phyloP scores from a whole-genome alignment of 2,329 filamentous ascomycete genomes.

The Colletotrichum trifolii region DNA sequence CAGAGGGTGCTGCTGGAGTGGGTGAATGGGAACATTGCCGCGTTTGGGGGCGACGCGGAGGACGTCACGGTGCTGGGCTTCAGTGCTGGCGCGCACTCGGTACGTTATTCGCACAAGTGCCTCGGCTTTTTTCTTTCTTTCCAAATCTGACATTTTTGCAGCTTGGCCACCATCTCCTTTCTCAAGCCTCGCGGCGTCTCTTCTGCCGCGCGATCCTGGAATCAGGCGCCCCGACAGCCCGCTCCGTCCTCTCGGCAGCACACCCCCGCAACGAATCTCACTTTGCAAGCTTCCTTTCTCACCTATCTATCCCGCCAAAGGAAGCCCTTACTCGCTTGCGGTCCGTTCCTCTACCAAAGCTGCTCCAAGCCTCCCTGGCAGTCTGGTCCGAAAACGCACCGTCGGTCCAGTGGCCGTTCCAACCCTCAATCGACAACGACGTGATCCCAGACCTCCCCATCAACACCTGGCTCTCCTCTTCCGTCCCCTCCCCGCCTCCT shows the following conservation, averaged over 20 bases:
- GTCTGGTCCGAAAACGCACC: conserved; percentile 57
- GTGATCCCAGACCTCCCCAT: conserved; percentile 69
- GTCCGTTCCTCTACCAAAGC: conserved; percentile 49
- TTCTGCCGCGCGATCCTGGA: conserved; percentile 67
- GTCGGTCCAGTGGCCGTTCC: conserved; percentile 71
- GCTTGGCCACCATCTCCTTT: conserved; percentile 76
- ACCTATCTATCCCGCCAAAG: conserved; percentile 61
- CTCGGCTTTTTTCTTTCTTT: conserved; percentile 29
- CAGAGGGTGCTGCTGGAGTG: conserved; percentile 69
- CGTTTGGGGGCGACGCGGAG: conserved; percentile 68
- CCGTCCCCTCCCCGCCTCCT: conserved; percentile 64
- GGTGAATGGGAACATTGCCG: conserved; percentile 68
- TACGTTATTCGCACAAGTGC: conserved; percentile 39
- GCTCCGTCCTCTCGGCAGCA: conserved; percentile 61
- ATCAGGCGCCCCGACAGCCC: conserved; percentile 66
- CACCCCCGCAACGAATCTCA: conserved; percentile 69
- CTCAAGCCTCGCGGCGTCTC: conserved; percentile 53
- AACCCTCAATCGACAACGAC: conserved; percentile 71
- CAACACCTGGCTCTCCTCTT: conserved; percentile 64
- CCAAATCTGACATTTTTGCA: conserved; percentile 43
- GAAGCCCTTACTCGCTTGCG: conserved; percentile 64
- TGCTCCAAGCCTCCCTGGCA: conserved; percentile 54
- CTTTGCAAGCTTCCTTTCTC: conserved; percentile 64
- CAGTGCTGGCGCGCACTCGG: conserved; percentile 72
- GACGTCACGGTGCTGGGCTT: conserved; percentile 71